phyloP scores from a whole-genome alignment of 2,329 filamentous ascomycete genomes.

The Paecilomyces fulvus region DNA sequence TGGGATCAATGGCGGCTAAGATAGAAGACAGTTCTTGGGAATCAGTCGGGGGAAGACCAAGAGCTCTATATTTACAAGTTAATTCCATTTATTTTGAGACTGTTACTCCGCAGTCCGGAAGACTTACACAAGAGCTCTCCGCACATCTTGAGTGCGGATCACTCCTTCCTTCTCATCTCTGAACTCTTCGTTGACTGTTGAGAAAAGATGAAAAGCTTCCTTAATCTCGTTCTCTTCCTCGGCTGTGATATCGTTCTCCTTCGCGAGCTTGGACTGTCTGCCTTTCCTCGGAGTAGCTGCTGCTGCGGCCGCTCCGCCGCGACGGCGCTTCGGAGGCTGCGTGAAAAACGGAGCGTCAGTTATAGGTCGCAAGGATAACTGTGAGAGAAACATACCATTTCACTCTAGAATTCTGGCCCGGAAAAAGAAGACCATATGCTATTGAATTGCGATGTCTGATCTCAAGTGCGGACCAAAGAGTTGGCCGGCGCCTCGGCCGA shows the following conservation, averaged over 20 bases:
- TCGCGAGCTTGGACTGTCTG: conserved; percentile 79
- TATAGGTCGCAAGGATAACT: neutral
- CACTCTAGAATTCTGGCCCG: neutral
- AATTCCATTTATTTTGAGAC: no score
- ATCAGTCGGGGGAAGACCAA: conserved; percentile 61
- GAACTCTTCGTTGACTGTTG: conserved; percentile 48
- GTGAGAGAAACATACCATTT: neutral
- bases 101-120: neutral
- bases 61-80: conserved; percentile 51
- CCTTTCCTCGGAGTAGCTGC: conserved; percentile 25
- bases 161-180: conserved; percentile 65
- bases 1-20: conserved; percentile 72
- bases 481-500: neutral
- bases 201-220: conserved; percentile 81
- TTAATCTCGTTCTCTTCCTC: conserved; percentile 83
- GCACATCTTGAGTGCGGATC: conserved; percentile 58
- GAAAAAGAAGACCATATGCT: neutral
- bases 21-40: conserved; percentile 66
- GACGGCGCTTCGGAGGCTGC: conserved; percentile 31
- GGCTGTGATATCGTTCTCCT: conserved; percentile 77
- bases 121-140: conserved; percentile 63
- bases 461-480: neutral
- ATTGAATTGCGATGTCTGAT: neutral
- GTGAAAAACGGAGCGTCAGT: neutral
- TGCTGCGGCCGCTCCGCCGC: conserved; percentile 17